phyloP scores from a whole-genome alignment of 2,329 filamentous ascomycete species.

The Fusarium secorum region DNA sequence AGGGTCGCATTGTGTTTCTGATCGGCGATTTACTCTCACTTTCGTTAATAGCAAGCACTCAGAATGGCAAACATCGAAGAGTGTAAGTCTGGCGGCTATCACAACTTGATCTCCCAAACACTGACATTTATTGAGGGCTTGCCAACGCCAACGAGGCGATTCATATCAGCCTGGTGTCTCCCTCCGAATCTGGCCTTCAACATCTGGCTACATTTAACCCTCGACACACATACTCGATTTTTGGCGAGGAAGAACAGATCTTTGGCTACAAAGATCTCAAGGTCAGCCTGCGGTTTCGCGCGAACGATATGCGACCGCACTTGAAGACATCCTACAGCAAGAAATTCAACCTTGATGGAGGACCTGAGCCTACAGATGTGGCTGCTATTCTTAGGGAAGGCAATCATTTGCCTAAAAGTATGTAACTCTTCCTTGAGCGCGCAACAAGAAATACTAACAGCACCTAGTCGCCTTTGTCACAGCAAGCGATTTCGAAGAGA shows the following conservation, averaged over 20 bases:
- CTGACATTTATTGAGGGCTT: slow-evolving; percentile 58
- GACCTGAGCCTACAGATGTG: slow-evolving; percentile 75
- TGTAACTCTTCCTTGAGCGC: slow-evolving; percentile 40
- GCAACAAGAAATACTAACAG: slow-evolving; percentile 15
- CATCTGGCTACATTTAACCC: slow-evolving; percentile 78
- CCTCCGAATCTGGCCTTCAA: slow-evolving; percentile 58
- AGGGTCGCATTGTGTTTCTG: not conserved
- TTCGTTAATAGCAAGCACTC: not conserved
- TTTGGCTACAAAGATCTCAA: slow-evolving; percentile 87
- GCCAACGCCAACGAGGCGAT: slow-evolving; percentile 68
- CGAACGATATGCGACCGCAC: slow-evolving; percentile 79
- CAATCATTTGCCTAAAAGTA: slow-evolving; percentile 73
- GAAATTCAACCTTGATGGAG: slow-evolving; percentile 73
- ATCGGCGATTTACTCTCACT: not conserved
- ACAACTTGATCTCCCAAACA: not conserved
- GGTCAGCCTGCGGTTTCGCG: slow-evolving; percentile 74
- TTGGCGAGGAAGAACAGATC: slow-evolving; percentile 90
- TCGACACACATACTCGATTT: slow-evolving; percentile 88
- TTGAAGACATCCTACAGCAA: slow-evolving; percentile 75
- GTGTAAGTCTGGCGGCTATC: slow-evolving; percentile 41
- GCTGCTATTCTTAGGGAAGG: slow-evolving; percentile 68
- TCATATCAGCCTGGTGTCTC: slow-evolving; percentile 65
- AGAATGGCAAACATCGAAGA: slow-evolving; percentile 47
- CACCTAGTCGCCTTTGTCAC: slow-evolving; percentile 71
- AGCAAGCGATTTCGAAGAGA: slow-evolving; percentile 66